phyloP scores from a whole-genome alignment of 352 stramenopile species.

The Phytophthora rubi region DNA sequence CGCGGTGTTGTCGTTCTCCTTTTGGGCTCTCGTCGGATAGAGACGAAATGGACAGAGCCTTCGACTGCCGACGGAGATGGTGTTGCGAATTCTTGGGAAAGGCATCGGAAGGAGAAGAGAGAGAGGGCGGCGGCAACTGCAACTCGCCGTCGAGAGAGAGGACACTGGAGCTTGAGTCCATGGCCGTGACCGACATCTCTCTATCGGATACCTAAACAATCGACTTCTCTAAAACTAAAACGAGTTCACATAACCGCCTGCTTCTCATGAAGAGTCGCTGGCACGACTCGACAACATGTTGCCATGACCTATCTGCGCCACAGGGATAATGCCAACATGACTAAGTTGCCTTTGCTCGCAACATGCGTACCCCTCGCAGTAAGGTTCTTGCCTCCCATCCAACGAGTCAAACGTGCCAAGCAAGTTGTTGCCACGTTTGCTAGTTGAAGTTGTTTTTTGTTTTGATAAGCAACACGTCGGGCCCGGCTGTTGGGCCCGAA shows the following conservation, averaged over 20 bases:
- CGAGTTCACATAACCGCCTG: conserved; percentile 2
- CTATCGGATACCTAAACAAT: neutral
- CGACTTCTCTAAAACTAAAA: conserved; percentile 1
- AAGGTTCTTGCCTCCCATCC: neutral
- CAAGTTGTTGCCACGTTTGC: conserved; percentile 1
- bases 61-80: conserved; percentile 10
- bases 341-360: neutral
- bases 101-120: neutral
- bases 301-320: neutral
- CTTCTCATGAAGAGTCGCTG: conserved; percentile 14
- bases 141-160: neutral
- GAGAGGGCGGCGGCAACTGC: neutral
- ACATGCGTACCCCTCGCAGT: neutral
- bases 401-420: neutral
- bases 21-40: conserved; percentile 23
- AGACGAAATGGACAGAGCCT: conserved; percentile 40
- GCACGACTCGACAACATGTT: conserved; percentile 4
- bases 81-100: conserved; percentile 4
- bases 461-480: conserved; percentile 28
- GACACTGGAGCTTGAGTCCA: conserved; percentile 10
- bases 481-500: neutral
- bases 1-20: conserved; percentile 1
- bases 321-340: neutral
- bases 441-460: conserved; percentile 25
- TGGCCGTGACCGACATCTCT: conserved; percentile 21